Conservation (phyloP, 176 grass and related monocot genomes). For the Oryza meyeriana region DNA sequence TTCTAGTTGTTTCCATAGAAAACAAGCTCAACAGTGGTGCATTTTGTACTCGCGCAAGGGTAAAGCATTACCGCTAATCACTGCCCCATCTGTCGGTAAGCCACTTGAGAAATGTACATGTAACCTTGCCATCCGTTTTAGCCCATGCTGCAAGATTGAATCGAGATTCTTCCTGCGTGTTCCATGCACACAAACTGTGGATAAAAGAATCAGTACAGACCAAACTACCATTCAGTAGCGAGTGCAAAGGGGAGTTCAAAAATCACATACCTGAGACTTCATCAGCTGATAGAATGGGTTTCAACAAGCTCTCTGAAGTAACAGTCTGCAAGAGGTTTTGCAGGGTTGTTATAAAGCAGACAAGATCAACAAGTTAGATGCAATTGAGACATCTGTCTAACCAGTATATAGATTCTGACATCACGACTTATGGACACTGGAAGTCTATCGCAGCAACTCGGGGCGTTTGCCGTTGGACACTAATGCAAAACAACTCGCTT, state of each 20-base stretch:
- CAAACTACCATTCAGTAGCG: neutral
- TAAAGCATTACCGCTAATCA: conserved; percentile 72
- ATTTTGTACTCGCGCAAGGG: neutral
- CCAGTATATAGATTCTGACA: neutral
- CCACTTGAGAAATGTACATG: conserved; percentile 92
- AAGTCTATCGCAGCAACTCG: neutral
- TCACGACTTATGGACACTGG: neutral
- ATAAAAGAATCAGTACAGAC: conserved; percentile 37
- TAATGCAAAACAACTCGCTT: neutral
- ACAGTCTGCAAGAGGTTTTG: conserved; percentile 51
- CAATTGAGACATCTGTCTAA: neutral
- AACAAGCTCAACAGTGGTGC: neutral
- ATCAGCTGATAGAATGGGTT: conserved; percentile 79
- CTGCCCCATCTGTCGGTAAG: conserved; percentile 65
- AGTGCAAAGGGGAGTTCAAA: neutral
- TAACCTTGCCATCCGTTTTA: conserved; percentile 73
- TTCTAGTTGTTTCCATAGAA: neutral
- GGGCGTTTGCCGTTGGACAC: neutral
- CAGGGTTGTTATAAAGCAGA: conserved; percentile 6
- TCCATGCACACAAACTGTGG: conserved; percentile 81
- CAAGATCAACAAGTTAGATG: neutral
- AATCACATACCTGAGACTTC: conserved; percentile 54
- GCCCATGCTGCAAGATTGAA: conserved; percentile 69
- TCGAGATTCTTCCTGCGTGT: conserved; percentile 78
- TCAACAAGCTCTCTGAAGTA: conserved; percentile 79